Evolutionary conservation across 495 filamentous ascomycete species (phyloP).

Genomic region (Poronia punctata): DNA sequence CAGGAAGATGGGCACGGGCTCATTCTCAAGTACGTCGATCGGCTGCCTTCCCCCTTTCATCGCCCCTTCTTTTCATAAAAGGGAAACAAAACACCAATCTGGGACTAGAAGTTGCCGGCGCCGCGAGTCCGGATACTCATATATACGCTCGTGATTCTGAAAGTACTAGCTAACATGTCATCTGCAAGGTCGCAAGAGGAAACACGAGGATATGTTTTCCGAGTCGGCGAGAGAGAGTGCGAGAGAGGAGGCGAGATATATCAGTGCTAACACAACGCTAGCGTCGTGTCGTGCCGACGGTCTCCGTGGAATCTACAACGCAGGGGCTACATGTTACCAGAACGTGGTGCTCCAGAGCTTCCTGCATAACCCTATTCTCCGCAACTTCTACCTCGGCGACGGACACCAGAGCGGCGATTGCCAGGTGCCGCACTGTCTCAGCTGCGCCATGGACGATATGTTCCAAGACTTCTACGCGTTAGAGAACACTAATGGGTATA

Average conservation of each 20-base stretch:
- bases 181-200: slow-evolving; percentile 44
- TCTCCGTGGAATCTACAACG: slow-evolving; percentile 85
- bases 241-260: slow-evolving; percentile 54
- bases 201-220: slow-evolving; percentile 52
- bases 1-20: slow-evolving; percentile 48
- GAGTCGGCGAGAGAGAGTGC: slow-evolving; percentile 45
- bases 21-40: slow-evolving; percentile 35
- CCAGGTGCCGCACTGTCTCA: slow-evolving; percentile 60
- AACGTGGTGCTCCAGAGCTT: slow-evolving; percentile 83
- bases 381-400: slow-evolving; percentile 79
- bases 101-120: background rate
- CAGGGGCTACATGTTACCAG: slow-evolving; percentile 90
- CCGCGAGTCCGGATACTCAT: slow-evolving; percentile 1
- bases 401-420: slow-evolving; percentile 71
- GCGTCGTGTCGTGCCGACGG: slow-evolving; percentile 65
- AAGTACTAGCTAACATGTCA: slow-evolving; percentile 1
- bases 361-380: slow-evolving; percentile 79
- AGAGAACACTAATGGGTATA: slow-evolving; percentile 77
- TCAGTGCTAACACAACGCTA: slow-evolving; percentile 51
- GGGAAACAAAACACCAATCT: background rate
- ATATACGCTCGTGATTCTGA: background rate
- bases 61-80: background rate
- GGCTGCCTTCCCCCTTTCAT: background rate
- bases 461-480: slow-evolving; percentile 81
- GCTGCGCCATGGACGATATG: slow-evolving; percentile 83